Conservation (phyloP, 495 filamentous ascomycete genomes). For the Penicillium cosmopolitanum region DNA sequence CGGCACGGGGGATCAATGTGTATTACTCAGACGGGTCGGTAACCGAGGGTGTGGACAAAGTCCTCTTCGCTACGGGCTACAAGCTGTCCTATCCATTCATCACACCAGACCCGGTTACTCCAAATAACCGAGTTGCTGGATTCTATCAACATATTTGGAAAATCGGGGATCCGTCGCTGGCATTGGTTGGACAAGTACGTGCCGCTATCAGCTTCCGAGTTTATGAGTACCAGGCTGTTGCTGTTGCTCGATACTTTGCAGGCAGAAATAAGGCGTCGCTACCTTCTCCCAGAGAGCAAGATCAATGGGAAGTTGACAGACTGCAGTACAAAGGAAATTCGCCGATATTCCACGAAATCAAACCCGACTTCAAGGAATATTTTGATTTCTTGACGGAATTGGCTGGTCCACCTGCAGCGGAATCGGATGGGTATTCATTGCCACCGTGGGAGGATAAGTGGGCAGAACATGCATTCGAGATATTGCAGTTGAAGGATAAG, state of each 20-base stretch:
- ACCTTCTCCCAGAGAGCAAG: conserved; percentile 41
- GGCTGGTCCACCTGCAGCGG: conserved; percentile 42
- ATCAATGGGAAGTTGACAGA: conserved; percentile 49
- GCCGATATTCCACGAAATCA: conserved; percentile 45
- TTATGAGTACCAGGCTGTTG: conserved; percentile 59
- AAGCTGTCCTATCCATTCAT: conserved; percentile 50
- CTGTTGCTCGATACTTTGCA: conserved; percentile 53
- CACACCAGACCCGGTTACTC: conserved; percentile 27
- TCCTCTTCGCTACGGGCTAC: conserved; percentile 58
- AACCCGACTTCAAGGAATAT: conserved; percentile 55
- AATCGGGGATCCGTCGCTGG: conserved; percentile 33
- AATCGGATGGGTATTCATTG: conserved; percentile 38
- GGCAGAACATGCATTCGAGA: conserved; percentile 34
- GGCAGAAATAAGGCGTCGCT: conserved; percentile 33
- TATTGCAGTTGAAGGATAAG: conserved; percentile 25
- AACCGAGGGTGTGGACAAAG: conserved; percentile 46
- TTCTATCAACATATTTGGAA: conserved; percentile 39
- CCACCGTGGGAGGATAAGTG: conserved; percentile 43
- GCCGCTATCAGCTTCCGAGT: conserved; percentile 54
- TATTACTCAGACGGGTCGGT: conserved; percentile 43
- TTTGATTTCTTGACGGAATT: conserved; percentile 45
- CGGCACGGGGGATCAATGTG: conserved; percentile 4
- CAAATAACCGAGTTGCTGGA: conserved; percentile 29
- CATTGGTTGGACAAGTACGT: conserved; percentile 42
- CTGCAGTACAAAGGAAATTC: conserved; percentile 46